Base-by-base conservation (phyloP, 2,329 filamentous ascomycete genomes). In the Aspergillus niger region DNA sequence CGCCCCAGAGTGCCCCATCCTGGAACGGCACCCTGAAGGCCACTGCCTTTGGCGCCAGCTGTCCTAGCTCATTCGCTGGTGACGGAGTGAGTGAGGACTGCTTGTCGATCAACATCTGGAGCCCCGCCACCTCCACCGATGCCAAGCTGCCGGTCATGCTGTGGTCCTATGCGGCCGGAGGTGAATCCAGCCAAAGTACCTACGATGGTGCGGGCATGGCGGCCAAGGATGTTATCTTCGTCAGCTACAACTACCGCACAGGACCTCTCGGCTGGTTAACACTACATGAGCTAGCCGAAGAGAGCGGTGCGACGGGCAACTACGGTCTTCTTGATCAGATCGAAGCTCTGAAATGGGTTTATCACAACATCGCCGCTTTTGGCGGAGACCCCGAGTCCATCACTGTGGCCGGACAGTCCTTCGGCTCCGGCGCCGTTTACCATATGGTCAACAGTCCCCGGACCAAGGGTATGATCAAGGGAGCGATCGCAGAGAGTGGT, bases 221-320 rank as follows among this genome's bases (percentile, higher is more conserved):
- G 0, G 50, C 22, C 3, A 13, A 52, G 11, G 30, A 24, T 7
- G 22, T 52, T 20, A 38, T 52, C 50, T 39, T 52, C 6, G 50
- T 52, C 32, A 52, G 36, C 30, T 39, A 52, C 17, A 52, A 52
- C 30, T 52, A 38, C 50, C 30, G 50, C n/a, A 52, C 50, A 10
- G 50, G 50, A 1, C 30, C 50, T 8, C 22, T 39, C 22, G 50
- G 50, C 17, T 52, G 50, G 50, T 10, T 52, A 1, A 24, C 50
- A 0, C 17, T 44, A 5, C 41, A 44, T 44, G 20, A 44, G 41
- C 11, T 44, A 20, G 20, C 20, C 20, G 22, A 44, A 5, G 41
- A 44, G 41, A 44, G 20, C 8, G 41, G 41, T 6, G 41, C 41
- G 5, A 44, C 41, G 5, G 41, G 41, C 41, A 44, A 44, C 41